Percentiles rank a stretch among this genome's conserved stretches.
phyloP scores from a whole-genome alignment of 306 rosid genomes.

The Rosa rugosa region DNA sequence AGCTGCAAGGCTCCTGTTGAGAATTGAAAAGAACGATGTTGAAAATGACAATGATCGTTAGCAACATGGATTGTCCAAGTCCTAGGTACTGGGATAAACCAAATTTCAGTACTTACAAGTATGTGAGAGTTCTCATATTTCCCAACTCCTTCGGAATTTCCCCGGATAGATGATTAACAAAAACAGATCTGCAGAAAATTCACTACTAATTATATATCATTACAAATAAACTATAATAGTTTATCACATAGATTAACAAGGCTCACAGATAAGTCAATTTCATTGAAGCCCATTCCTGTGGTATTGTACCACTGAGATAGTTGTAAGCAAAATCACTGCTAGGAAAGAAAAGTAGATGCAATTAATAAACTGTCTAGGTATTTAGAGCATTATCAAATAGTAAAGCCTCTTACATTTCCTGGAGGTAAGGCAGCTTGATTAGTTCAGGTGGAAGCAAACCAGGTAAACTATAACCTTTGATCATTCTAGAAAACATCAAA shows the following conservation, averaged over 20 bases:
- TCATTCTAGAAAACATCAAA: conserved; percentile 8
- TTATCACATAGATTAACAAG: neutral
- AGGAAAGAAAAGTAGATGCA: neutral
- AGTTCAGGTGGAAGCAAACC: conserved; percentile 38
- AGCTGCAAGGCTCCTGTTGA: conserved; percentile 31
- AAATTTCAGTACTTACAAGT: conserved; percentile 23
- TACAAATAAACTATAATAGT: neutral
- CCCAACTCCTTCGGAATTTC: conserved; percentile 37
- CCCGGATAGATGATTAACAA: conserved; percentile 30
- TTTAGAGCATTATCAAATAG: neutral
- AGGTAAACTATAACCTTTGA: conserved; percentile 23
- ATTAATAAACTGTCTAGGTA: neutral
- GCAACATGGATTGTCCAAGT: neutral
- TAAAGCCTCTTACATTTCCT: conserved; percentile 15
- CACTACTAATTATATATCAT: neutral
- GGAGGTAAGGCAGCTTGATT: conserved; percentile 30
- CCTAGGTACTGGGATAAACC: conserved; percentile 2
- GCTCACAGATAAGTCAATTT: conserved; percentile 23
- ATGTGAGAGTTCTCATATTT: conserved; percentile 21
- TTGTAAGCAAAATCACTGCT: conserved; percentile 35
- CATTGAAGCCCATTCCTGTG: conserved; percentile 27
- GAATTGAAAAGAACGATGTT: neutral
- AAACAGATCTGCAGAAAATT: conserved; percentile 23
- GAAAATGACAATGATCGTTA: neutral
- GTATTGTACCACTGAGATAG: conserved; percentile 29